Percentiles rank a stretch among this genome's conserved stretches.
phyloP scores from a whole-genome alignment of 495 filamentous ascomycete genomes.

The Talaromyces proteolyticus region DNA sequence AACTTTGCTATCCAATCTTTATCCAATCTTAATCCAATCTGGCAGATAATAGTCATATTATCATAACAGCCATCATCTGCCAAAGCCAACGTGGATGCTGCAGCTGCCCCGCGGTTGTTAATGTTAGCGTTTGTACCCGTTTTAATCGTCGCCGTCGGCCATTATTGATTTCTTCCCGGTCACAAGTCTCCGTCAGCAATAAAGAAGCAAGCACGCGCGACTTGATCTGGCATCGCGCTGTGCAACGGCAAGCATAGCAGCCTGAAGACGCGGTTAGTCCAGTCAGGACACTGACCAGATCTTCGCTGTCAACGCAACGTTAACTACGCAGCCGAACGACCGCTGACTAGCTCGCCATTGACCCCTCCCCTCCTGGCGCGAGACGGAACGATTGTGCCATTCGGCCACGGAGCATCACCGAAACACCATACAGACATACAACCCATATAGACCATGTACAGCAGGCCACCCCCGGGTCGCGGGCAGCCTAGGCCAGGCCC shows the following conservation, averaged over 20 bases:
- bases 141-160: background rate
- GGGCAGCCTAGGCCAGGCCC: slow-evolving; percentile 49
- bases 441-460: slow-evolving; percentile 35
- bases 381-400: background rate
- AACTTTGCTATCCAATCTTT: no score
- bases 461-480: slow-evolving; percentile 35
- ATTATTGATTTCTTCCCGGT: background rate
- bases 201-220: background rate
- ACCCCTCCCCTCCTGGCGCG: background rate
- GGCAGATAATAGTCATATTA: no score
- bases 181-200: background rate
- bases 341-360: background rate
- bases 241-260: background rate
- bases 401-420: background rate
- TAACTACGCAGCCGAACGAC: background rate
- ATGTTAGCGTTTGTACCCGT: no score
- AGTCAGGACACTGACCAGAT: no score
- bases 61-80: no score
- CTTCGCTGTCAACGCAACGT: no score
- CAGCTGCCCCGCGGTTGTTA: slow-evolving; percentile 2
- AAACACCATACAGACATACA: no score
- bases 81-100: no score
- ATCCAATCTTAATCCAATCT: no score
- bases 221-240: background rate
- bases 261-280: no score